phyloP scores from a whole-genome alignment of 163 green algal species.

The Prototheca wickerhamii region DNA sequence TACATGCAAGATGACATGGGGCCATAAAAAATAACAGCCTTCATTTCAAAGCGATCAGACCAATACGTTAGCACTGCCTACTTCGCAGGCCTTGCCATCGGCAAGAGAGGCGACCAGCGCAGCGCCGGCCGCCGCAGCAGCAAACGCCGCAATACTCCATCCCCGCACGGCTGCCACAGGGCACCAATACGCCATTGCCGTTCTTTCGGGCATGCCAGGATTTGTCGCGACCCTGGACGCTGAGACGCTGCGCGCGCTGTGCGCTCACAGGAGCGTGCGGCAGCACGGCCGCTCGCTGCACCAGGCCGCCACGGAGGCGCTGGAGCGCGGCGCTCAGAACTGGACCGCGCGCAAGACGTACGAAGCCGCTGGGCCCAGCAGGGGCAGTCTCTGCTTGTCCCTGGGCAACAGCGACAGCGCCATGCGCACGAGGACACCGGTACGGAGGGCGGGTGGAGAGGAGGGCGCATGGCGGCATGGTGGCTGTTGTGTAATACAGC shows the following conservation, averaged over 20 bases:
- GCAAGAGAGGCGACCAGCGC: too few species aligned
- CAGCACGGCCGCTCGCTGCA: not conserved
- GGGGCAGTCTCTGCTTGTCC: not conserved
- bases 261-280: not conserved
- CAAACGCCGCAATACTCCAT: too few species aligned
- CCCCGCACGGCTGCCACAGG: not conserved
- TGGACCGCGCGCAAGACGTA: too few species aligned
- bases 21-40: too few species aligned
- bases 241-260: not conserved
- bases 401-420: not conserved
- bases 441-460: not conserved
- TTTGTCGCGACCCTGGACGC: not conserved
- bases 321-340: not conserved
- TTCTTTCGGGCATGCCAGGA: not conserved
- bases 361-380: not conserved
- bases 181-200: not conserved
- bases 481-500: too few species aligned
- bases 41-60: too few species aligned
- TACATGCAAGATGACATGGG: too few species aligned
- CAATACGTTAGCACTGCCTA: too few species aligned
- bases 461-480: not conserved
- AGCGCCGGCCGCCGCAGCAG: too few species aligned
- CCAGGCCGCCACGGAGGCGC: not conserved
- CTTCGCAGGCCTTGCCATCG: too few species aligned
- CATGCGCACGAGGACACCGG: not conserved